Base-by-base conservation (phyloP, 2,329 filamentous ascomycete genomes). In the Fusarium haematococcum region DNA sequence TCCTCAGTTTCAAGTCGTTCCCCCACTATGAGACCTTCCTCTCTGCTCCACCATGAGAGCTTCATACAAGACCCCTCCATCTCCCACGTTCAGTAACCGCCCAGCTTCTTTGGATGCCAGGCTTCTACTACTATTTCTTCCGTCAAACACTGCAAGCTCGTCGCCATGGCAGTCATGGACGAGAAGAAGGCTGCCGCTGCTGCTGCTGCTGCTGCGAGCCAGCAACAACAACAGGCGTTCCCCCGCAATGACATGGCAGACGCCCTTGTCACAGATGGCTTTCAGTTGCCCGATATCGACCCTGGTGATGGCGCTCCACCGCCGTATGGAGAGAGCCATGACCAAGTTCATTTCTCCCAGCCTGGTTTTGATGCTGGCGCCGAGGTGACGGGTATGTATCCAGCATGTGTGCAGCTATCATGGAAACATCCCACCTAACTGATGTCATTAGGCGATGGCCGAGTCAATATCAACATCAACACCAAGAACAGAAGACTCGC, bases 391-490 rank as follows among this genome's bases (percentile, higher is more conserved):
- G 84, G 89, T 90, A 73, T 41, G 76, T 62, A 23, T 48, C 25
- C 13, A 11, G 2, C 4, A 41, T 35, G 3, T 45, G 37, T 18
- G 13, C 18, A 25, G 18, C 5, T 37, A 33, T 39, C 32, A 35
- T 63, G 37, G 43, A 37, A 16, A 5, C 20, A 5, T 43, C 58
- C 35, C 63, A 63, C 60, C 76, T 79, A 70, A 77, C 45, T 52
- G 33, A 27, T 65, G 30, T 74, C 62, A 66, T 67, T 52, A 91
- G 93, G 90, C 69, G 92, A 95, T 83, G 94, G 94, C 27, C 90
- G 94, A 79, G 88, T 97, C 77, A 91, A 95, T 79, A 95, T 97
- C 84, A 92, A 91, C 71, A 94, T 97, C 83, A 91, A 92, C 79
- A 92, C 95, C 80, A 92, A 90, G 75, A 91, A 88, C 75, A 85